Conservation (phyloP, 129 eudicot species). For the Flaveria sonorensis region DNA sequence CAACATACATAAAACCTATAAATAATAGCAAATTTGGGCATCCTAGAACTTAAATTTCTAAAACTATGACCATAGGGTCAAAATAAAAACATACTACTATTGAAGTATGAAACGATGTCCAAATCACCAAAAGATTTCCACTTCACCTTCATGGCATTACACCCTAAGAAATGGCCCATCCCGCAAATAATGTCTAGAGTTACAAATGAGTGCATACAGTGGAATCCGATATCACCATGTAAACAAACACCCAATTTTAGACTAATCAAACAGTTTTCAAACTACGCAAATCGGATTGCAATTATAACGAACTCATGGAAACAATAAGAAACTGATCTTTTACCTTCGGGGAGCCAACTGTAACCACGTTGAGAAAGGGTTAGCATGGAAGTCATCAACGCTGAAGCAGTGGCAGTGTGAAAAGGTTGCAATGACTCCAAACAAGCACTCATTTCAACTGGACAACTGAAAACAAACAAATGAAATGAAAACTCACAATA, state of each 20-base stretch:
- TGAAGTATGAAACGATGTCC: neutral
- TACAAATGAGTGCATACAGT: slow-evolving; percentile 12
- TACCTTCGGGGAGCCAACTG: slow-evolving; percentile 89
- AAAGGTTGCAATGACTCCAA: slow-evolving; percentile 82
- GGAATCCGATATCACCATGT: neutral
- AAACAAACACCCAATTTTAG: neutral
- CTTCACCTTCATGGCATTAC: neutral
- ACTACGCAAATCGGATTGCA: neutral
- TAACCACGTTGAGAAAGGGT: slow-evolving; percentile 68
- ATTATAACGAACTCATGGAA: neutral
- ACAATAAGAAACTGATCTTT: neutral
- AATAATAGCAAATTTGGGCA: neutral
- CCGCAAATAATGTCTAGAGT: neutral
- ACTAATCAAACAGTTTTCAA: neutral
- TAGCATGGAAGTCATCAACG: slow-evolving; percentile 96
- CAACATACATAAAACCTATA: neutral
- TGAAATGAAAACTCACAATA: neutral
- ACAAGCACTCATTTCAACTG: slow-evolving; percentile 84
- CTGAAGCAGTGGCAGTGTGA: slow-evolving; percentile 92
- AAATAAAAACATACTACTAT: neutral
- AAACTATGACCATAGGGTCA: slow-evolving; percentile 14
- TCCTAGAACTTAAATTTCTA: neutral
- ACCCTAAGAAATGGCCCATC: neutral
- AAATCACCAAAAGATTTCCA: neutral
- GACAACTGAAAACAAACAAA: slow-evolving; percentile 47